Conservation (phyloP, 164 flowering plant species). For the Brasenia schreberi region DNA sequence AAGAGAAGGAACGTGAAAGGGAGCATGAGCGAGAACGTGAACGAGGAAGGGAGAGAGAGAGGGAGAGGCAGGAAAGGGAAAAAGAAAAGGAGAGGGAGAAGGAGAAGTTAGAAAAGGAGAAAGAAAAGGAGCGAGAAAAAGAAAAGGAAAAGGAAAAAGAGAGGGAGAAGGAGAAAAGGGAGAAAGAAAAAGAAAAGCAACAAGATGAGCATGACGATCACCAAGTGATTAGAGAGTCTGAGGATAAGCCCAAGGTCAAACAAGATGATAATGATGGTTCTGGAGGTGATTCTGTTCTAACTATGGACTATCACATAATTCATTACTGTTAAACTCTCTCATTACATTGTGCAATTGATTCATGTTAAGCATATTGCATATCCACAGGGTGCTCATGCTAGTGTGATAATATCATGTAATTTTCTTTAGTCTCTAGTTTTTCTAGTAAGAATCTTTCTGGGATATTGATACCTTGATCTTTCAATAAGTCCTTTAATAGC, state of each 20-base stretch:
- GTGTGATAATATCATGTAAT: too few species aligned
- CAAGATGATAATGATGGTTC: conserved; percentile 41
- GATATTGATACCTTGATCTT: too few species aligned
- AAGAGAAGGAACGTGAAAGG: conserved; percentile 20
- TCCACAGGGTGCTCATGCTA: too few species aligned
- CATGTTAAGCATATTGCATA: too few species aligned
- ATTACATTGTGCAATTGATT: too few species aligned
- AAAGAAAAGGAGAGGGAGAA: conserved; percentile 17
- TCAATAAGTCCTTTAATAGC: too few species aligned
- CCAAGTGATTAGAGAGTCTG: conserved; percentile 31
- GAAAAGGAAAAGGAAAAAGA: conserved; percentile 16
- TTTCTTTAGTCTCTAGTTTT: too few species aligned
- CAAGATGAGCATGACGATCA: conserved; percentile 29
- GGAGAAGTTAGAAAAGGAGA: conserved; percentile 19
- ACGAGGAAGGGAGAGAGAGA: conserved; percentile 12
- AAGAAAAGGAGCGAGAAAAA: conserved; percentile 12
- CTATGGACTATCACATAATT: neutral
- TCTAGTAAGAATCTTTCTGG: too few species aligned
- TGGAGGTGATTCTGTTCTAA: conserved; percentile 28
- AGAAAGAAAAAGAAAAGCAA: conserved; percentile 35
- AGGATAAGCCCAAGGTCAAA: conserved; percentile 27
- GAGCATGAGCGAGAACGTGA: conserved; percentile 21
- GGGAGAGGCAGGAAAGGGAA: conserved; percentile 21
- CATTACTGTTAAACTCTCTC: too few species aligned
- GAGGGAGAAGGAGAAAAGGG: conserved; percentile 16